phyloP scores from a whole-genome alignment of 345 rosid genomes.

The Linum tenue region DNA sequence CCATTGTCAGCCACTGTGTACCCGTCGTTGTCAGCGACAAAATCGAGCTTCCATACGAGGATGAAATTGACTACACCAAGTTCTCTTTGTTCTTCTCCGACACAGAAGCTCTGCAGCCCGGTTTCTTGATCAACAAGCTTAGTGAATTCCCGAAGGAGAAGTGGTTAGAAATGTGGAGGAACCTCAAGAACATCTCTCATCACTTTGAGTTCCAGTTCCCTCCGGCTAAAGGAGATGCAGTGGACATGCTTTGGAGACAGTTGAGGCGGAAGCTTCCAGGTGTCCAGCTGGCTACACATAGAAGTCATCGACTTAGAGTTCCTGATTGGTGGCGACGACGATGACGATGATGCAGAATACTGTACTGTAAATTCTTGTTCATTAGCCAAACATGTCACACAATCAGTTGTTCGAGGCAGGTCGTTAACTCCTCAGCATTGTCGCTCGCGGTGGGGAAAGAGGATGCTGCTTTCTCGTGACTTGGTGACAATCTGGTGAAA shows the following conservation, averaged over 20 bases:
- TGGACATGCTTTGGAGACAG: slow-evolving; percentile 81
- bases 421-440: no score
- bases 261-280: slow-evolving; percentile 62
- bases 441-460: no score
- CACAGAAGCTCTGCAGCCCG: slow-evolving; percentile 59
- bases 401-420: no score
- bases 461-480: no score
- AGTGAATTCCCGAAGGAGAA: slow-evolving; percentile 56
- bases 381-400: not conserved
- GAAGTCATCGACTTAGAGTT: slow-evolving; percentile 66
- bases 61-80: slow-evolving; percentile 60
- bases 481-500: no score
- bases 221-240: slow-evolving; percentile 66
- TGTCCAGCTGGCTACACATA: slow-evolving; percentile 57
- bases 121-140: slow-evolving; percentile 53
- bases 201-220: slow-evolving; percentile 80
- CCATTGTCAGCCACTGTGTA: slow-evolving; percentile 79
- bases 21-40: slow-evolving; percentile 76
- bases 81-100: slow-evolving; percentile 74
- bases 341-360: slow-evolving; percentile 18
- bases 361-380: slow-evolving; percentile 36
- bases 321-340: slow-evolving; percentile 77
- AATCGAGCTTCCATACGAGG: slow-evolving; percentile 82
- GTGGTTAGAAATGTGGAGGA: slow-evolving; percentile 70
- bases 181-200: slow-evolving; percentile 57